Base-by-base conservation (phyloP, 1,284 basidiomycete genomes). In the Leccinum huronense region DNA sequence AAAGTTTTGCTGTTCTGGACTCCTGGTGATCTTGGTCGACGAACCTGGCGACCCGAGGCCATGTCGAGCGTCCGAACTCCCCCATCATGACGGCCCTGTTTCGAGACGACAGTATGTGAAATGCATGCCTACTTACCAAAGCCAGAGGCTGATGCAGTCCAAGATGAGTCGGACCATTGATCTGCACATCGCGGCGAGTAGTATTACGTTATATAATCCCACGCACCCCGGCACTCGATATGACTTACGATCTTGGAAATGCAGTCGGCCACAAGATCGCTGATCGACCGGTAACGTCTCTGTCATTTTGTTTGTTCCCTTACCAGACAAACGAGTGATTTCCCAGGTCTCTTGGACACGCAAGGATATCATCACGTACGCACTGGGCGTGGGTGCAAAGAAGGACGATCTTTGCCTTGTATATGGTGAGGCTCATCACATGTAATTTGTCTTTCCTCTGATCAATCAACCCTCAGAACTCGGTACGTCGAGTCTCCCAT, bases 341-440 rank as follows among this genome's bases (percentile, higher is more conserved):
- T 33, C 48, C 6, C 33, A 74, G 73, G 73, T 75, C n/a, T 73
- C 75, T 1, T 75, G 73, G 73, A 75, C 75, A 14, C 71, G 71
- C 54, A 75, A 76, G 54, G 73, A 75, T 54, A 66, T 75, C 45
- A 61, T 75, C 68, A 75, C 60, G 10, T 75, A 75, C 19, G 73
- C 73, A 5, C 61, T 75, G 2, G 73, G 73, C 27, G 76, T 75
- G 9, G 73, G 73, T 4, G 73, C 75, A 11, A 75, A 75, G 61
- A 74, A 60, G 36, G 64, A 75, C 2, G 73, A 77, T 19, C 66
- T 76, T n/a, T 61, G 69, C 19, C 66, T 75, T 9, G 68, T 77
- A 30, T 75, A 75, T 59, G 73, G 73, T 76, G 36, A 48, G 76
- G 19, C 13, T 14, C 13, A 3, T 33, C 30, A n/a, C 9, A 48